These are phyloP conservation scores for Candolleomyces eurysporus DNA, from an alignment of 768 basidiomycete species.

Conservation along the genomic window DNA sequence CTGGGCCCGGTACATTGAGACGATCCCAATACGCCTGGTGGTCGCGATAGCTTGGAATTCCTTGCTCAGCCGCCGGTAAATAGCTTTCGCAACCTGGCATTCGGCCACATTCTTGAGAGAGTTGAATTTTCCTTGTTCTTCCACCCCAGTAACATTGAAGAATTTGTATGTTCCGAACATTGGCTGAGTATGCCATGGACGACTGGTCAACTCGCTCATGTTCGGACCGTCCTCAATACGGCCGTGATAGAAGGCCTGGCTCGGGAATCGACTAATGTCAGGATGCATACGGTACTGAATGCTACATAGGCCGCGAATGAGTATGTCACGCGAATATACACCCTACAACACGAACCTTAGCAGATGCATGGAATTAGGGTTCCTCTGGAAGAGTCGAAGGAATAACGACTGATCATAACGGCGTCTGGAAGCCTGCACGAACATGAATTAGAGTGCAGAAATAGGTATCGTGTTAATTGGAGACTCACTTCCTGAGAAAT, in stretches of 20 bases:
- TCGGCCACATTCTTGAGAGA: slow-evolving; percentile 80
- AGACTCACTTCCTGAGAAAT: slow-evolving; percentile 43
- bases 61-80: slow-evolving; percentile 69
- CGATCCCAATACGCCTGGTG: slow-evolving; percentile 51
- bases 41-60: slow-evolving; percentile 56
- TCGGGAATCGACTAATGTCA: slow-evolving; percentile 88
- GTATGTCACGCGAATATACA: neutral
- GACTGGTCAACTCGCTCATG: slow-evolving; percentile 80
- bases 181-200: slow-evolving; percentile 80
- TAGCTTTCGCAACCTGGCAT: slow-evolving; percentile 67
- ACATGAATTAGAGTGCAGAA: slow-evolving; percentile 1
- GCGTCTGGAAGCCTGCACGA: slow-evolving; percentile 56
- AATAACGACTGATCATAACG: slow-evolving; percentile 92
- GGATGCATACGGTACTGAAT: slow-evolving; percentile 99
- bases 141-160: slow-evolving; percentile 72
- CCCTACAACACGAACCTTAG: slow-evolving; percentile 58
- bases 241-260: slow-evolving; percentile 81
- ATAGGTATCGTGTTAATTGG: neutral
- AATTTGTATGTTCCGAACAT: slow-evolving; percentile 88
- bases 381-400: slow-evolving; percentile 80
- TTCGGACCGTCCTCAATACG: slow-evolving; percentile 81
- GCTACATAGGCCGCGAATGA: slow-evolving; percentile 38
- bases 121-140: slow-evolving; percentile 63
- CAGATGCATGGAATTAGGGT: slow-evolving; percentile 84
- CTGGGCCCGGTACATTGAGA: slow-evolving; percentile 96